phyloP scores from a whole-genome alignment of 345 rosid species.

The thale cress (Arabidopsis thaliana) region DNA sequence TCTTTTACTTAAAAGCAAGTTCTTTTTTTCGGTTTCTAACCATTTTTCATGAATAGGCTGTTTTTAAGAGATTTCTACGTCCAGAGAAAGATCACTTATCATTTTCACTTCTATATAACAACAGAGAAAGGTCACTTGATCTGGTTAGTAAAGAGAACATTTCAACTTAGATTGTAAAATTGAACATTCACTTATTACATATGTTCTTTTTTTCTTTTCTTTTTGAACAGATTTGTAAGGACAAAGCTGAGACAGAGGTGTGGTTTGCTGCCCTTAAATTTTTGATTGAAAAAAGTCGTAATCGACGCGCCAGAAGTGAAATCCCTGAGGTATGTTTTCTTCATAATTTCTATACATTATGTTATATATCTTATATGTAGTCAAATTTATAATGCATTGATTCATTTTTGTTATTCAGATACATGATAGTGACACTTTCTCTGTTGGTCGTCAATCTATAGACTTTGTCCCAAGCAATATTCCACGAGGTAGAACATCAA shows the following conservation, averaged over 20 bases:
- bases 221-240: conserved; percentile 84
- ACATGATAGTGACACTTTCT: conserved; percentile 55
- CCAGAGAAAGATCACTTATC: conserved; percentile 95
- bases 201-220: not conserved
- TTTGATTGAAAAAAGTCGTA: conserved; percentile 57
- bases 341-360: not conserved
- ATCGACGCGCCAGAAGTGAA: conserved; percentile 68
- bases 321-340: conserved; percentile 71
- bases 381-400: not conserved
- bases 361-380: too few relatives aligned
- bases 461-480: conserved; percentile 58
- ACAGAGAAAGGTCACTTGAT: conserved; percentile 94
- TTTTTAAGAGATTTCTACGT: conserved; percentile 87
- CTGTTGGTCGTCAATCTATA: conserved; percentile 56
- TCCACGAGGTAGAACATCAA: conserved; percentile 59
- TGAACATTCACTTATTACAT: not conserved
- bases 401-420: conserved; percentile 47
- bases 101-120: conserved; percentile 89
- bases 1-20: not conserved
- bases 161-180: not conserved
- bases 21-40: not conserved
- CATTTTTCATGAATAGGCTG: conserved; percentile 60
- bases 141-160: conserved; percentile 63
- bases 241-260: conserved; percentile 86
- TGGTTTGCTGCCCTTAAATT: conserved; percentile 87